These are phyloP conservation scores for Blumeria hordei DNA, from an alignment of 2,329 filamentous ascomycete genomes.

Conservation along the genomic window DNA sequence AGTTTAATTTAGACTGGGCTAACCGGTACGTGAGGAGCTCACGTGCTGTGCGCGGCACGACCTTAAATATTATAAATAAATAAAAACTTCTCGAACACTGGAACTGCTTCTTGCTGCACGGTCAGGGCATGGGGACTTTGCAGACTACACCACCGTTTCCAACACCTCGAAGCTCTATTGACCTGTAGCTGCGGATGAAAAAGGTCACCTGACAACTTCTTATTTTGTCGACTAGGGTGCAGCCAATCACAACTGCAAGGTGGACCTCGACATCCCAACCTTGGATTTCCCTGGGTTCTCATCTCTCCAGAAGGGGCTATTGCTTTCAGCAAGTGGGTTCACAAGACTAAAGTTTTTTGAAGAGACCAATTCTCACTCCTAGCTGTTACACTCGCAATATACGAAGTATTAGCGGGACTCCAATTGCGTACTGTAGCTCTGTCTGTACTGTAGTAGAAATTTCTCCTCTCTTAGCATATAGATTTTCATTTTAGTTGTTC, in stretches of 20 bases:
- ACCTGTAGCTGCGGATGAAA: neutral
- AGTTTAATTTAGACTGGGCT: too few relatives aligned
- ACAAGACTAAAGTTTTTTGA: neutral
- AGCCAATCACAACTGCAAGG: neutral
- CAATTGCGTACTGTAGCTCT: neutral
- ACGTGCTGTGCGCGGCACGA: too few relatives aligned
- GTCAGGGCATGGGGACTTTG: neutral
- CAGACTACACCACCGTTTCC: neutral
- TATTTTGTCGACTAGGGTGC: neutral
- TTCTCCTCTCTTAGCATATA: neutral
- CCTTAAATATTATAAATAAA: too few relatives aligned
- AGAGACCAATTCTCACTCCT: neutral
- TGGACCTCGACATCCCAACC: neutral
- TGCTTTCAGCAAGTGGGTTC: neutral
- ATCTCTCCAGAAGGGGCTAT: neutral
- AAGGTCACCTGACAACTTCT: neutral
- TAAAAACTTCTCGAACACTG: too few relatives aligned
- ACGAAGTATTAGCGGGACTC: neutral
- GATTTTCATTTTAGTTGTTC: neutral
- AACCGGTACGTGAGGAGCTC: too few relatives aligned
- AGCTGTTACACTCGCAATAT: neutral
- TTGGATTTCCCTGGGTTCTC: neutral
- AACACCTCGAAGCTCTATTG: neutral
- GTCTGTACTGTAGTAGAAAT: neutral
- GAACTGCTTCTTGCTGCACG: neutral